These are phyloP conservation scores for Xylariaceae sp. DNA, from an alignment of 2,329 filamentous ascomycete genomes.

Conservation along the genomic window DNA sequence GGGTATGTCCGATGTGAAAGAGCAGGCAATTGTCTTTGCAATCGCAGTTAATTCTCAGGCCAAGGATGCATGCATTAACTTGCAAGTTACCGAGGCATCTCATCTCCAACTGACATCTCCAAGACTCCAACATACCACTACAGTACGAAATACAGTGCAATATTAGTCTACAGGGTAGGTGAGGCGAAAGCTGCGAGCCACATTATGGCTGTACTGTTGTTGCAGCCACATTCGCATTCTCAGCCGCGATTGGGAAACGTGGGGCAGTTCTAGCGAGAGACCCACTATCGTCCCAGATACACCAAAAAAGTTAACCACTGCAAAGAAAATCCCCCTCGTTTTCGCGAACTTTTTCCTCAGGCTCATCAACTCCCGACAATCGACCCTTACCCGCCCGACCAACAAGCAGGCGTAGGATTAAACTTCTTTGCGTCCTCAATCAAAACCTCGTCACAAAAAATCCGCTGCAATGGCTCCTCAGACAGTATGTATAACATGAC, in stretches of 20 bases:
- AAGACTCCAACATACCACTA: not conserved
- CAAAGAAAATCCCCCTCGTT: conserved; percentile 17
- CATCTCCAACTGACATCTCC: too few species aligned
- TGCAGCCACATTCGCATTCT: not conserved
- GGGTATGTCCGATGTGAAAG: too few species aligned
- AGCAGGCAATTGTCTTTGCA: too few species aligned
- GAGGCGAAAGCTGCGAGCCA: too few species aligned
- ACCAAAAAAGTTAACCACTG: conserved; percentile 26
- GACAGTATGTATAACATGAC: conserved; percentile 73
- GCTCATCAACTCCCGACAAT: conserved; percentile 18
- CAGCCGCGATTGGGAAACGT: conserved; percentile 2
- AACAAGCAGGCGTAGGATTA: conserved; percentile 37
- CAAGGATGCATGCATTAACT: too few species aligned
- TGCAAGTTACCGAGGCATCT: too few species aligned
- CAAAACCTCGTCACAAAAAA: conserved; percentile 20
- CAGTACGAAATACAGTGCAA: not conserved
- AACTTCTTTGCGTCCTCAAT: conserved; percentile 65
- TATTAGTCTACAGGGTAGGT: not conserved
- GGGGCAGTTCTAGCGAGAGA: conserved; percentile 18
- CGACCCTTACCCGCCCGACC: conserved; percentile 16
- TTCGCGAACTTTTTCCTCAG: conserved; percentile 19
- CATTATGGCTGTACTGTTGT: too few species aligned
- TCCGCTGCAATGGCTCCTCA: conserved; percentile 69
- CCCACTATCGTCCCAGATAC: conserved; percentile 26
- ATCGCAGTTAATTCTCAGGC: too few species aligned